Conservation (phyloP, 2,329 filamentous ascomycete genomes). For the Fusarium falciforme region DNA sequence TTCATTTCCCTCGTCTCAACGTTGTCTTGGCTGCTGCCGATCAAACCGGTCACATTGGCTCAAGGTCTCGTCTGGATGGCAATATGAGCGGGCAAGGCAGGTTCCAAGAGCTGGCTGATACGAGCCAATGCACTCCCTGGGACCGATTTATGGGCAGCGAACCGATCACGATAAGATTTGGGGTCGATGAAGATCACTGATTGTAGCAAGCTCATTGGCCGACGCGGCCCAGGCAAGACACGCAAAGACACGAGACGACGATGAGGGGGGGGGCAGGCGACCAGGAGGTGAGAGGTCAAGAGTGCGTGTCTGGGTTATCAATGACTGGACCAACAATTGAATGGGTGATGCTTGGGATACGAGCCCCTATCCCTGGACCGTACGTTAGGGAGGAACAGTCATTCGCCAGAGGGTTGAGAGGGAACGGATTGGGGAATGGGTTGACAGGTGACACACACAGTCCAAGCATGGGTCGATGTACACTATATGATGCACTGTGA, state of each 20-base stretch:
- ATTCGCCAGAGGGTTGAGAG: not conserved
- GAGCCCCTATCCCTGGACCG: not conserved
- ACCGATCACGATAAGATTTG: conserved; percentile 53
- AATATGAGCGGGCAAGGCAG: conserved; percentile 46
- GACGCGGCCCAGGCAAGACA: conserved; percentile 47
- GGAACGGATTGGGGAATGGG: not conserved
- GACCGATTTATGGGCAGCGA: conserved; percentile 48
- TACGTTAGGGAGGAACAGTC: not conserved
- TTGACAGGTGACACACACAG: conserved; percentile 5
- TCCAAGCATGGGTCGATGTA: conserved; percentile 60
- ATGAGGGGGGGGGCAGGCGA: not conserved
- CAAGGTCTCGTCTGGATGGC: conserved; percentile 54
- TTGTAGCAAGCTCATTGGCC: conserved; percentile 53
- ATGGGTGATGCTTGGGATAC: not conserved
- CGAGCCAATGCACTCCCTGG: conserved; percentile 52
- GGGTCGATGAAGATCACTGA: conserved; percentile 52
- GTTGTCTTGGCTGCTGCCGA: not conserved
- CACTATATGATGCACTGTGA: conserved; percentile 51
- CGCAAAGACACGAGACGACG: conserved; percentile 23
- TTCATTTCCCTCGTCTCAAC: not conserved
- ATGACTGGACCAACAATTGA: not conserved
- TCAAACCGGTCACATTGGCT: conserved; percentile 1
- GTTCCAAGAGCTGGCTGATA: conserved; percentile 47
- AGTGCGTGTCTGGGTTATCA: not conserved
- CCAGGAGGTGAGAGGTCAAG: conserved; percentile 19